Evolutionary conservation across 208 protist genomes (phyloP).

Genomic region (Leishmania guyanensis): DNA sequence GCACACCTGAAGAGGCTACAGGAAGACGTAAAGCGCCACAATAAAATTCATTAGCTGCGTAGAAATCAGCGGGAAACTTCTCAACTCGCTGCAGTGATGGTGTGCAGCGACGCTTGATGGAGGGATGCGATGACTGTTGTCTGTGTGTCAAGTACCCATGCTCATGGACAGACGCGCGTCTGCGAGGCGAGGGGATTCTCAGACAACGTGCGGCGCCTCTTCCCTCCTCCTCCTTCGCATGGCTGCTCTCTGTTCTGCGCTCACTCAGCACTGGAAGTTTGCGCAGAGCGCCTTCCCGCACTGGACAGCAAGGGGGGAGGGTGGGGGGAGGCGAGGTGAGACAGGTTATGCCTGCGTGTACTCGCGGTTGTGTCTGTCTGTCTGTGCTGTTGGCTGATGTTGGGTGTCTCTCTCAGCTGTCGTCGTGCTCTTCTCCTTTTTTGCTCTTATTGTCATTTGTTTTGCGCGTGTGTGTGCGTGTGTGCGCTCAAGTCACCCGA

Average conservation of each 20-base stretch:
- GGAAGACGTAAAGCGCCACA: neutral
- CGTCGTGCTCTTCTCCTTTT: neutral
- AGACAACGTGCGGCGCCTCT: neutral
- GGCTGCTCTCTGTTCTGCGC: neutral
- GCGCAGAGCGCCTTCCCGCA: neutral
- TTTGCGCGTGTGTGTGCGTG: neutral
- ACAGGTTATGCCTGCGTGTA: neutral
- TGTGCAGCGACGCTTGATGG: neutral
- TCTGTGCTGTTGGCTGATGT: neutral
- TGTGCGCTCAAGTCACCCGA: neutral
- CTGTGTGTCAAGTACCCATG: neutral
- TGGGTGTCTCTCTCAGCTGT: neutral
- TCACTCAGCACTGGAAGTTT: neutral
- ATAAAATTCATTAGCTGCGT: neutral
- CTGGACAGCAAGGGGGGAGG: neutral
- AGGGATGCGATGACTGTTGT: neutral
- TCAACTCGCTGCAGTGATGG: neutral
- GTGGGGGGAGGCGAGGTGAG: neutral
- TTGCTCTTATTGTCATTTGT: neutral
- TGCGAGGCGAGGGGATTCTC: neutral
- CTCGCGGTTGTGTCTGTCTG: neutral
- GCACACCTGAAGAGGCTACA: neutral
- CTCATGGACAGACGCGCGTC: neutral
- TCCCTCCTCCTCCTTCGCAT: neutral
- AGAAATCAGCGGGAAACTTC: neutral